Base-by-base conservation (phyloP, 768 basidiomycete species). In the Collybia mongolica region DNA sequence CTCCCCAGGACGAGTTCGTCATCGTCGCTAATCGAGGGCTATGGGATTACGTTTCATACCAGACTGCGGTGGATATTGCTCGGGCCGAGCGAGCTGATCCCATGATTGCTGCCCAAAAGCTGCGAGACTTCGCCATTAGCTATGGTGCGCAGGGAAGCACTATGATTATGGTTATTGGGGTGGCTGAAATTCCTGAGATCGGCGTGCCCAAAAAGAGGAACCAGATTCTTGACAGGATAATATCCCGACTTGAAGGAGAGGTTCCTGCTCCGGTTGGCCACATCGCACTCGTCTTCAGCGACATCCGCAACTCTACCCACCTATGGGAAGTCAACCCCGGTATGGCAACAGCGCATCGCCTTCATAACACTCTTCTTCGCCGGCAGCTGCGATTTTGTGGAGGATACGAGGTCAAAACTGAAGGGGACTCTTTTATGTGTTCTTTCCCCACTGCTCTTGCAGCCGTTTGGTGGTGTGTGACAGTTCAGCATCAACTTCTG, bases 341-440 rank as follows among this genome's bases (percentile, higher is more conserved):
- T 2, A 99, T 98, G 95, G 84, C 88, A 18, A 88, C 87, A 0
- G 94, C 95, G 2, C 95, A 97, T 78, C 83, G 84, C 22, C 68
- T 93, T 57, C 97, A 99, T 70, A 95, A 98, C 64, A 77, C 72
- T 44, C 75, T 98, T 19, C 77, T 98, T 40, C 84, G 97, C 18
- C 80, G 95, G 5, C 85, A 88, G 53, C 72, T 98, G 26, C 83
- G 96, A 23, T 76, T 88, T 37, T 95, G 94, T 60, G 94, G 94
- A 23, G 97, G 97, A 1, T 99, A 98, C 66, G 93, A 98, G 70
- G 96, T 98, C 62, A 99, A 99, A 72, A 99, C 97, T 9, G 97
- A 99, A 84, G 97, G 97, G 23, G 97, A 98, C 61, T 86, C 96
- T 0, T 99, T 99, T 75, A 95, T 99, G 90, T 94, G 94, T 46